Conservation (phyloP, 106 monocot genomes). For the Dioscorea alata region DNA sequence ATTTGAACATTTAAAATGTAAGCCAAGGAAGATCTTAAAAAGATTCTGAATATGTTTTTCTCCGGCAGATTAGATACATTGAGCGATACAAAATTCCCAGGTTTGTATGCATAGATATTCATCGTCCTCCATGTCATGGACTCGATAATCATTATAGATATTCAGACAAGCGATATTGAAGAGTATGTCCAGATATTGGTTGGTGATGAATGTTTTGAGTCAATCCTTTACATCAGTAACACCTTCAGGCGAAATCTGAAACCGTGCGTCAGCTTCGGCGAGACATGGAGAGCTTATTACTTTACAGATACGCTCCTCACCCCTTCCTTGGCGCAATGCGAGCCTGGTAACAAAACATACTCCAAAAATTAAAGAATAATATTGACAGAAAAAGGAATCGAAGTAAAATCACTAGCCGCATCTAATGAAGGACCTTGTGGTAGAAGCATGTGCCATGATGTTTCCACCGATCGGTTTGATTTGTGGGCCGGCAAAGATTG, state of each 20-base stretch:
- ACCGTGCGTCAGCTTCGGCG: slow-evolving; percentile 82
- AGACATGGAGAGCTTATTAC: slow-evolving; percentile 75
- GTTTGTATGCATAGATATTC: background rate
- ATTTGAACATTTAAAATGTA: no score
- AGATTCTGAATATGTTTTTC: no score
- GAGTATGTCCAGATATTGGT: background rate
- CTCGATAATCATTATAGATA: background rate
- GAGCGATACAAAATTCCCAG: background rate
- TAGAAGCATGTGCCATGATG: slow-evolving; percentile 98
- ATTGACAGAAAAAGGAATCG: background rate
- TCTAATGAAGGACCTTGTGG: slow-evolving; percentile 54
- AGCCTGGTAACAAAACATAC: slow-evolving; percentile 27
- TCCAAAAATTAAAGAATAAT: background rate
- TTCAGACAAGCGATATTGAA: background rate
- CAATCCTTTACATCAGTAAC: slow-evolving; percentile 74
- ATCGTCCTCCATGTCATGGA: background rate
- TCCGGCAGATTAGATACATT: no score
- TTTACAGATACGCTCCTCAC: slow-evolving; percentile 73
- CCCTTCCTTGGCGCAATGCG: slow-evolving; percentile 62
- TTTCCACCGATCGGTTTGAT: slow-evolving; percentile 96
- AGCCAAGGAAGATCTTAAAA: no score
- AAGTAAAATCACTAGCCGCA: background rate
- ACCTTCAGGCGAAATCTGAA: slow-evolving; percentile 69
- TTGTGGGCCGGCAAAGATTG: slow-evolving; percentile 95
- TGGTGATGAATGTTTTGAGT: background rate